A percentile compares a stretch with the other conserved stretches of the same genome.
Evolutionary conservation across 495 filamentous ascomycete genomes (phyloP).

Genomic region (Staphylotrichum tortipilum): DNA sequence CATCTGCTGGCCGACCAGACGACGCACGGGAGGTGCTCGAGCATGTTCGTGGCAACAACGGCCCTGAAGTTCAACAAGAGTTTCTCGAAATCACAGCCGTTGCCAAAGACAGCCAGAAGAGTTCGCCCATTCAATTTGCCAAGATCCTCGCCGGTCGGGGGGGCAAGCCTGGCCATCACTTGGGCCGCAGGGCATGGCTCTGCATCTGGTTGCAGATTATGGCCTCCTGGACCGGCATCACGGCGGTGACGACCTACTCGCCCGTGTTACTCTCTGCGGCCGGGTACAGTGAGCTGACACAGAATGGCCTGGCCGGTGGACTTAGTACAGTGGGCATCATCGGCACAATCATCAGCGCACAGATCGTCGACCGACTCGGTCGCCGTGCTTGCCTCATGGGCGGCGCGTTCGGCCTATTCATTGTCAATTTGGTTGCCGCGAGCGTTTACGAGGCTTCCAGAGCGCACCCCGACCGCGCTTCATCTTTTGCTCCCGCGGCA

Average conservation of each 20-base stretch:
- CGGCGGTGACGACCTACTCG: slow-evolving; percentile 57
- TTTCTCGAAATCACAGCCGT: slow-evolving; percentile 1
- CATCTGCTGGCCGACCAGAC: neutral
- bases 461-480: slow-evolving; percentile 5
- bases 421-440: slow-evolving; percentile 9
- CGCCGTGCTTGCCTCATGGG: slow-evolving; percentile 12
- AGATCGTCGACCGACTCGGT: slow-evolving; percentile 13
- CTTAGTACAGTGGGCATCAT: slow-evolving; percentile 12
- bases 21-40: slow-evolving; percentile 2
- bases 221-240: slow-evolving; percentile 67
- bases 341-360: slow-evolving; percentile 14
- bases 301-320: slow-evolving; percentile 12
- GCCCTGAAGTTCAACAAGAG: neutral
- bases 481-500: slow-evolving; percentile 11
- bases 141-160: slow-evolving; percentile 1
- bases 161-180: slow-evolving; percentile 6
- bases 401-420: slow-evolving; percentile 3
- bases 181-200: slow-evolving; percentile 12
- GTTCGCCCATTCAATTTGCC: neutral
- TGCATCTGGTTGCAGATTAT: slow-evolving; percentile 62
- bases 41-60: neutral
- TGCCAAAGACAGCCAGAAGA: slow-evolving; percentile 1
- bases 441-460: slow-evolving; percentile 10
- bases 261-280: slow-evolving; percentile 51
- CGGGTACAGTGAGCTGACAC: slow-evolving; percentile 8